phyloP scores from a whole-genome alignment of 1,284 basidiomycete genomes.

The Leccinum pachyderme region DNA sequence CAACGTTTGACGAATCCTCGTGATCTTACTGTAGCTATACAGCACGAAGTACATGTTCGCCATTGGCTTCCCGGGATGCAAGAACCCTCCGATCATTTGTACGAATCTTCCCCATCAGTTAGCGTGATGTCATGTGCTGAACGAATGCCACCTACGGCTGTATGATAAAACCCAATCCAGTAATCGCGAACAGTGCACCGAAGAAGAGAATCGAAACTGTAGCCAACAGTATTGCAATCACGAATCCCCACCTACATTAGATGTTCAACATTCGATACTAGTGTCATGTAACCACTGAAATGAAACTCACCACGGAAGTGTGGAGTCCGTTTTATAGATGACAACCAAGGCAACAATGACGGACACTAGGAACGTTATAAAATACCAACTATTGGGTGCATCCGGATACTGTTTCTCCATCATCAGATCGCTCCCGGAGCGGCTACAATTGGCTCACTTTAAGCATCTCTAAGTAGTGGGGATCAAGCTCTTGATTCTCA shows the following conservation, averaged over 20 bases:
- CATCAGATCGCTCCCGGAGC: neutral
- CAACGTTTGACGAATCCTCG: neutral
- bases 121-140: slow-evolving; percentile 30
- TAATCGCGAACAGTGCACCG: slow-evolving; percentile 50
- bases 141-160: slow-evolving; percentile 36
- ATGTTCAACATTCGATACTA: neutral
- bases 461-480: slow-evolving; percentile 52
- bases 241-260: slow-evolving; percentile 32
- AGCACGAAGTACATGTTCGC: slow-evolving; percentile 58
- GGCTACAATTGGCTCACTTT: slow-evolving; percentile 34
- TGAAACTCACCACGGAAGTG: slow-evolving; percentile 48
- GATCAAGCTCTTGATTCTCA: slow-evolving; percentile 38
- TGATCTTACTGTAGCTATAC: slow-evolving; percentile 44
- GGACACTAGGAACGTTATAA: slow-evolving; percentile 37
- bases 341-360: slow-evolving; percentile 43
- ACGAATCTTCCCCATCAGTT: slow-evolving; percentile 35
- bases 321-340: slow-evolving; percentile 49
- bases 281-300: neutral
- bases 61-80: slow-evolving; percentile 59
- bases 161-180: slow-evolving; percentile 43
- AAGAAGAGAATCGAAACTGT: slow-evolving; percentile 48
- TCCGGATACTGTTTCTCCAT: slow-evolving; percentile 40
- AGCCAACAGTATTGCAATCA: slow-evolving; percentile 42
- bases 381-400: slow-evolving; percentile 49
- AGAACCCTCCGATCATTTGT: slow-evolving; percentile 59